Base-by-base conservation (phyloP, 192 early-diverging fungal genomes). In the Coemansia sp. region DNA sequence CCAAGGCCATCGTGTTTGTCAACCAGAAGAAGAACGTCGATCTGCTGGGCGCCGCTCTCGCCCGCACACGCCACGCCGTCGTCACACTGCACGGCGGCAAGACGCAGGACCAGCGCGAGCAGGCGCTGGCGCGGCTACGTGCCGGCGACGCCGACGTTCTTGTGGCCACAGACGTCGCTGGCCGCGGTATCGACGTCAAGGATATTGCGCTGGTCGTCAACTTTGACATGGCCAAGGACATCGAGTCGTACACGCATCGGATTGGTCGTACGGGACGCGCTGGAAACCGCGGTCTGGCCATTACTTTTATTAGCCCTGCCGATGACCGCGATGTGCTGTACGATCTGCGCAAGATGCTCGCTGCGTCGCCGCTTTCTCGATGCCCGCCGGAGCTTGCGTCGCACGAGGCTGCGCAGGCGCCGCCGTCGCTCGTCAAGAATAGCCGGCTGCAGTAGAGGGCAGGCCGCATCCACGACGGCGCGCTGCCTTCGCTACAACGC, bases 181-280 rank as follows among this genome's bases (percentile, higher is more conserved):
- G 94, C 35, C 93, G 97, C 75, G 97, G 97, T 84, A 95, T 99
- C 69, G 97, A 99, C 82, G 86, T 99, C 64, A 94, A 97, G 68
- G 90, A 99, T 67, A 94, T 99, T 19, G 94, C 92, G 4, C 72
- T 98, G 51, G 97, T 99, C 5, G 72, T 99, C 47, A 99, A 99
- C 74, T 98, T 87, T 74, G 93, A 98, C 62, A 99, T 99, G 95
- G 90, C 95, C 45, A 97, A 95, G 75, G 91, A 88, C 60, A 96
- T 99, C 78, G 95, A 98, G 86, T 91, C 92, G 62, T 99, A 99
- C 70, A 99, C 95, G 28, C 97, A 99, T 84, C 85, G 97, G 60
- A 98, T 98, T 68, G 97, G 97, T 63, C 89, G 97, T 65, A 99
- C 97, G 1, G 97, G 95, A 58, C 89, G 97, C 75, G 97, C 95